These are phyloP conservation scores for Closterium sp. DNA, from an alignment of 139 green algal genomes.

Conservation along the genomic window DNA sequence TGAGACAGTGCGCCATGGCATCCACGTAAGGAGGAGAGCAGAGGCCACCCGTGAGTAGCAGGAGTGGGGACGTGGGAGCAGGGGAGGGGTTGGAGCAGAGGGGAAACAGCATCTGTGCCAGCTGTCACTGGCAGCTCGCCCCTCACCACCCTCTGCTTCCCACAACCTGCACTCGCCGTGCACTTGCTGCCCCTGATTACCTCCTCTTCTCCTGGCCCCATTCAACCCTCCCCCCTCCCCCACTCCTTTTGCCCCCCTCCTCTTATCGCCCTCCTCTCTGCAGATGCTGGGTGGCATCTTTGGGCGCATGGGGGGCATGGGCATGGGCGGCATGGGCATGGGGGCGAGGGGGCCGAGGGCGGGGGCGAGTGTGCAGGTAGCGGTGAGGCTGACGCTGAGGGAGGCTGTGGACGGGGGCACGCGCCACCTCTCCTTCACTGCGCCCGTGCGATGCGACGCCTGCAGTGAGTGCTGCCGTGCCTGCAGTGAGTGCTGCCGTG, in stretches of 20 bases:
- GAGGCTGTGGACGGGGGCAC: conserved; percentile 16
- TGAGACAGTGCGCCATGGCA: no score
- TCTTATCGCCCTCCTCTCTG: background rate
- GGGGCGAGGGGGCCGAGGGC: background rate
- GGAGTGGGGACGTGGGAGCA: no score
- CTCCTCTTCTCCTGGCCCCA: background rate
- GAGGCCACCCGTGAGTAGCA: no score
- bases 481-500: conserved; percentile 14
- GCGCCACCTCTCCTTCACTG: background rate
- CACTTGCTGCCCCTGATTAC: background rate
- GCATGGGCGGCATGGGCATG: conserved; percentile 28
- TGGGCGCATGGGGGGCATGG: conserved; percentile 47
- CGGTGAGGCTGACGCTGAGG: background rate
- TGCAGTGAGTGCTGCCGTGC: conserved; percentile 17
- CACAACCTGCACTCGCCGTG: background rate
- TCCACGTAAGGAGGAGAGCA: no score
- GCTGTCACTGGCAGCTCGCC: background rate
- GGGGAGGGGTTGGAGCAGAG: no score
- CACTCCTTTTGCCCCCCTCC: background rate
- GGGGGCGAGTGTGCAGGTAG: background rate
- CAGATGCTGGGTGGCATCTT: background rate
- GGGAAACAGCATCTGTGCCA: no score
- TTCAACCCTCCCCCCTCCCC: background rate
- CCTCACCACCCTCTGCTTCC: background rate
- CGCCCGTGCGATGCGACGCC: background rate